Conservation (phyloP, 768 basidiomycete species). For the Suillus bovinus region DNA sequence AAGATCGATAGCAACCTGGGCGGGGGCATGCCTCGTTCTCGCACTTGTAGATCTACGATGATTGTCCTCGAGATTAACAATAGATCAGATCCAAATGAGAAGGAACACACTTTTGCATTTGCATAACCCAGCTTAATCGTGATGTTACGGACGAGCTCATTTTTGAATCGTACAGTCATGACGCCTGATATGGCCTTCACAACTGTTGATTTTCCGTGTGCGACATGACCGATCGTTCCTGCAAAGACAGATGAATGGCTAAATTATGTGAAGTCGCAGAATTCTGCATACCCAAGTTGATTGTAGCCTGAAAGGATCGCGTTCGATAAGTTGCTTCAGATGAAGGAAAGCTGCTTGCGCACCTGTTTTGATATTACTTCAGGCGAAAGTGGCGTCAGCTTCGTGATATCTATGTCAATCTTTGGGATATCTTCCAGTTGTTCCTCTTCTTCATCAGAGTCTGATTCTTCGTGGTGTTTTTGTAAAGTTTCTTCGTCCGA, state of each 20-base stretch:
- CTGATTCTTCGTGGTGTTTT: constrained; percentile 67
- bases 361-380: constrained; percentile 93
- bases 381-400: constrained; percentile 84
- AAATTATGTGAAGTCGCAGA: not conserved
- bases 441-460: constrained; percentile 68
- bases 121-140: constrained; percentile 99
- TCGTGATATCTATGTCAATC: constrained; percentile 78
- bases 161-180: constrained; percentile 98
- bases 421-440: constrained; percentile 54
- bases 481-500: constrained; percentile 66
- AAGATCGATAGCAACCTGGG: constrained; percentile 93
- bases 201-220: constrained; percentile 94
- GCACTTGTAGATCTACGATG: constrained; percentile 91
- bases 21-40: constrained; percentile 91
- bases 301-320: constrained; percentile 71
- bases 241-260: constrained; percentile 12
- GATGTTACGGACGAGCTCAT: constrained; percentile 97
- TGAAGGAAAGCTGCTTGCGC: constrained; percentile 24
- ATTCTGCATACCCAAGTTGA: constrained; percentile 71
- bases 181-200: constrained; percentile 99
- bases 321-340: not conserved
- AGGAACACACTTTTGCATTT: constrained; percentile 86
- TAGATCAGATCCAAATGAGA: constrained; percentile 10
- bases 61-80: constrained; percentile 8
- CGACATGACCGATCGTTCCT: constrained; percentile 99